Conservation (phyloP, 2,329 filamentous ascomycete species). For the Pseudovirgaria hyperparasitica region DNA sequence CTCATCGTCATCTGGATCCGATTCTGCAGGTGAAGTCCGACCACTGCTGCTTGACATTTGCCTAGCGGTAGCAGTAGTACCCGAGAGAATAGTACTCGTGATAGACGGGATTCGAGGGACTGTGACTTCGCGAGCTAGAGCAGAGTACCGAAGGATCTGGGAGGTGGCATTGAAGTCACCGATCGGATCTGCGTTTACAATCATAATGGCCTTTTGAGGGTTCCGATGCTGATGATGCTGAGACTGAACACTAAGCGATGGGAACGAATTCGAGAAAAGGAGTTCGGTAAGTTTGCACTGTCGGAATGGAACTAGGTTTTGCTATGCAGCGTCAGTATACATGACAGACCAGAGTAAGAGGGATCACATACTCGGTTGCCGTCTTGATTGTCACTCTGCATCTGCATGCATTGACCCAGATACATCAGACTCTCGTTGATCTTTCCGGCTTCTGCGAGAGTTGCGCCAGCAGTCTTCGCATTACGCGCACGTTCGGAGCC, state of each 20-base stretch:
- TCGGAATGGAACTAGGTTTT: conserved; percentile 57
- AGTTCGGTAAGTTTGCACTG: conserved; percentile 42
- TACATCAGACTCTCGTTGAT: conserved; percentile 99
- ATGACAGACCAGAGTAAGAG: not conserved
- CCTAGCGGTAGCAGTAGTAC: conserved; percentile 11
- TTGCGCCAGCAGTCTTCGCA: conserved; percentile 86
- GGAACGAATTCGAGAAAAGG: conserved; percentile 38
- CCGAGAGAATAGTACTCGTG: conserved; percentile 51
- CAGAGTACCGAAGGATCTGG: conserved; percentile 89
- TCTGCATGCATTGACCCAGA: conserved; percentile 88
- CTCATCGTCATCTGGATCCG: conserved; percentile 42
- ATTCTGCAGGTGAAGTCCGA: conserved; percentile 32
- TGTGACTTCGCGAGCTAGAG: conserved; percentile 82
- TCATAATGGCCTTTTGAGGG: conserved; percentile 86
- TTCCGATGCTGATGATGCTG: conserved; percentile 41
- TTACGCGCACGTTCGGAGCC: conserved; percentile 81
- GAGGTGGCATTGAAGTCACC: conserved; percentile 96
- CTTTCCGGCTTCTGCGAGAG: conserved; percentile 88
- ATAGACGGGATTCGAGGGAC: conserved; percentile 80
- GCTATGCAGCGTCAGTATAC: not conserved
- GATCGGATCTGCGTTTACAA: conserved; percentile 84
- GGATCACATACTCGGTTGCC: conserved; percentile 52
- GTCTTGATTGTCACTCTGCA: conserved; percentile 70
- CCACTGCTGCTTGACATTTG: conserved; percentile 26
- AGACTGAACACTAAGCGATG: conserved; percentile 28